Conservation (phyloP, 345 rosid species). For the Aquilaria yunnanensis region DNA sequence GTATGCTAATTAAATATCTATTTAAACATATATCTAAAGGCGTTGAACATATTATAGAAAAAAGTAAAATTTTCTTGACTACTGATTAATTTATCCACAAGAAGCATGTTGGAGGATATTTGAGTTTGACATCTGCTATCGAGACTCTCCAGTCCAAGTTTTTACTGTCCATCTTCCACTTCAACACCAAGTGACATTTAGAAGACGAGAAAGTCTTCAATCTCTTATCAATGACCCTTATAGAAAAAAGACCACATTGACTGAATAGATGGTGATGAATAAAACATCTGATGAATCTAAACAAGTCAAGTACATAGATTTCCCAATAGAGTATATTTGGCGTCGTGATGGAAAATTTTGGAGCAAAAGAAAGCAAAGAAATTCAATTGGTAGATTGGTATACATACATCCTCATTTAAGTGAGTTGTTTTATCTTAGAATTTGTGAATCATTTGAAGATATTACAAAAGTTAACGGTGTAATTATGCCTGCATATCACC, state of each 20-base stretch:
- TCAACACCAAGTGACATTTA: background rate
- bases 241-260: background rate
- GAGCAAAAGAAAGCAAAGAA: background rate
- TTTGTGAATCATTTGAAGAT: too few species aligned
- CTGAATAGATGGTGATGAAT: background rate
- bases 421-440: too few species aligned
- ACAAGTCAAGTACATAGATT: background rate
- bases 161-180: background rate
- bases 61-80: background rate
- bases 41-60: background rate
- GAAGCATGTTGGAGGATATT: background rate
- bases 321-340: background rate
- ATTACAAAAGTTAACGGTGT: too few species aligned
- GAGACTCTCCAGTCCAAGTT: background rate
- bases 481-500: too few species aligned
- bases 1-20: background rate
- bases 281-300: background rate
- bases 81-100: background rate
- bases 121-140: background rate
- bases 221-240: background rate
- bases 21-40: background rate
- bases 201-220: background rate
- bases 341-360: background rate
- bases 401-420: too few species aligned
- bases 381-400: background rate